phyloP scores from a whole-genome alignment of 805 yeast species.

The Maudiozyma saulgeensis region DNA sequence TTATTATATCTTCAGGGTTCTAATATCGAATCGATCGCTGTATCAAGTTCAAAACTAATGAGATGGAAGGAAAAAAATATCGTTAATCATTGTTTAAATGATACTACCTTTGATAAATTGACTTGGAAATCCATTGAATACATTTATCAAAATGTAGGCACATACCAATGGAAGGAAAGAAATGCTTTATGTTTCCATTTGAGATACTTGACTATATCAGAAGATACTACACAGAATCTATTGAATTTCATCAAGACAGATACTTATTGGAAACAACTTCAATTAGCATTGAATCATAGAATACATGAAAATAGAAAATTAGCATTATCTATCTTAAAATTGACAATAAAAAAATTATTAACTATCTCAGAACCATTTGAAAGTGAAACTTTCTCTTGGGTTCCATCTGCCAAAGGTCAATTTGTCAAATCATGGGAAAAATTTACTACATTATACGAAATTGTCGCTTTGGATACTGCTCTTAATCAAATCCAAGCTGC shows the following conservation, averaged over 20 bases:
- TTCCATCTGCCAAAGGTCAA: slow-evolving; percentile 26
- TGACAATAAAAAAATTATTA: slow-evolving; percentile 44
- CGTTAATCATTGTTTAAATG: slow-evolving; percentile 9
- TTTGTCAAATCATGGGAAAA: slow-evolving; percentile 51
- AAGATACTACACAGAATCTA: slow-evolving; percentile 3
- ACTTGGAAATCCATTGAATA: slow-evolving; percentile 41
- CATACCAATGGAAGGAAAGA: slow-evolving; percentile 27
- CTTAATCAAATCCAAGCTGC: slow-evolving; percentile 81
- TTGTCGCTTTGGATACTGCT: slow-evolving; percentile 76
- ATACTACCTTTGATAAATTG: slow-evolving; percentile 18
- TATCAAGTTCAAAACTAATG: slow-evolving; percentile 20
- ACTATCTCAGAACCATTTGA: slow-evolving; percentile 3
- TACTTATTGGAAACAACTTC: slow-evolving; percentile 49
- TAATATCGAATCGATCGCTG: slow-evolving; percentile 12
- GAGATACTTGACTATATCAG: slow-evolving; percentile 35
- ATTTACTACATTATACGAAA: slow-evolving; percentile 66
- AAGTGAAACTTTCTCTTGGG: slow-evolving; percentile 12
- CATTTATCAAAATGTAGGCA: slow-evolving; percentile 25
- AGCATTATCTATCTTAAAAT: slow-evolving; percentile 53
- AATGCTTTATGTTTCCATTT: slow-evolving; percentile 48
- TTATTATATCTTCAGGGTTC: slow-evolving; percentile 15
- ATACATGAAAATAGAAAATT: slow-evolving; percentile 64
- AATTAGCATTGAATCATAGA: slow-evolving; percentile 43
- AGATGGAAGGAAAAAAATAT: slow-evolving; percentile 46
- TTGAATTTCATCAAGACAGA: slow-evolving; percentile 12